Evolutionary conservation across 1,139 yeast species (phyloP).

Genomic region (Geotrichum fermentans): DNA sequence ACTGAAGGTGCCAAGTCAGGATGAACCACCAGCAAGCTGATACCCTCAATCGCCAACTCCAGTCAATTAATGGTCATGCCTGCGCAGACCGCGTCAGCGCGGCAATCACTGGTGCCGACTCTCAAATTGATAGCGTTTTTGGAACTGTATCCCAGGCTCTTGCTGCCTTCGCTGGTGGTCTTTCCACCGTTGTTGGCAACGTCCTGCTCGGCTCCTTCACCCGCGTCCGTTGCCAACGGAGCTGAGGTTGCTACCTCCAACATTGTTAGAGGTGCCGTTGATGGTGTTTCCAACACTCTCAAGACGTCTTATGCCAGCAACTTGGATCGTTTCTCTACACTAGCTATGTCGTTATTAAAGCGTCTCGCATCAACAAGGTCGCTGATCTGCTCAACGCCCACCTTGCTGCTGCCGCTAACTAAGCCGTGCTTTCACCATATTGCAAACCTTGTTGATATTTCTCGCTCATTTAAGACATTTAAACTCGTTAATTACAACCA

Average conservation of each 20-base stretch:
- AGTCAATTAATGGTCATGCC: conserved; percentile 22
- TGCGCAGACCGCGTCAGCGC: conserved; percentile 22
- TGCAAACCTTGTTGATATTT: too few species aligned
- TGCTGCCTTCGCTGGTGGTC: conserved; percentile 28
- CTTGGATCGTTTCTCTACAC: conserved; percentile 7
- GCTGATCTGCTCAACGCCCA: neutral
- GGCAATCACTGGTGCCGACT: conserved; percentile 28
- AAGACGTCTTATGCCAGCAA: conserved; percentile 17
- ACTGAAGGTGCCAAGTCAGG: conserved; percentile 20
- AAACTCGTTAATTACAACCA: too few species aligned
- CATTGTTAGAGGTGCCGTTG: conserved; percentile 24
- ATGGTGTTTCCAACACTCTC: conserved; percentile 10
- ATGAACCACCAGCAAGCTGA: conserved; percentile 26
- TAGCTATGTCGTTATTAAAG: conserved; percentile 7
- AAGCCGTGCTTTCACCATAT: neutral
- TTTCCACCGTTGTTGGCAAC: conserved; percentile 28
- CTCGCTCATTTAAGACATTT: too few species aligned
- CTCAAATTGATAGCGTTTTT: conserved; percentile 30
- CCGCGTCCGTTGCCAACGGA: conserved; percentile 36
- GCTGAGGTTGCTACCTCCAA: conserved; percentile 32
- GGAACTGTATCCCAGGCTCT: conserved; percentile 29
- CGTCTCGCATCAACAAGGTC: conserved; percentile 8
- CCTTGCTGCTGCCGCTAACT: neutral
- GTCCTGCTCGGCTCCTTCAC: conserved; percentile 32
- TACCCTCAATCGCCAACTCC: conserved; percentile 22